Base-by-base conservation (phyloP, 805 yeast genomes). In the Kodamaea neixiangensis region DNA sequence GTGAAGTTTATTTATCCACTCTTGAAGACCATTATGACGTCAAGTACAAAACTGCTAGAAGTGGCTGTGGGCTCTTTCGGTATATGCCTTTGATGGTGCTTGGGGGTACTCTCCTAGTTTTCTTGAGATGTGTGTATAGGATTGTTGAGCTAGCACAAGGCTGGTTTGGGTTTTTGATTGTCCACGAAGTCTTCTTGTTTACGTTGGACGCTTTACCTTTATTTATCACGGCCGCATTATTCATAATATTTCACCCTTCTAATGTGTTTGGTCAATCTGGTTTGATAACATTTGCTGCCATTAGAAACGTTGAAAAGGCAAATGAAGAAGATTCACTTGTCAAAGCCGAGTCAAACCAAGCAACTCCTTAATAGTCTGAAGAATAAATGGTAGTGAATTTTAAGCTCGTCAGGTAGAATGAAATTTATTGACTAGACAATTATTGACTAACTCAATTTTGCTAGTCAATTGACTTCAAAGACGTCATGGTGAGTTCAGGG, bases 91-190 rank as follows among this genome's bases (percentile, higher is more conserved):
- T 72, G 10, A 77, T 73, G 0, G 61, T 84, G 14, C 58, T 80
- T 1, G 14, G 67, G 3, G 72, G 86, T 1, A 81, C 82, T 2
- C 20, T 80, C 2, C 75, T 82, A 40, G 75, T 89, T 20, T 84
- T 79, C 55, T 71, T 81, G 22, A 78, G 97, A 61, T 86, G 92
- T 56, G 71, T 84, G 40, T 89, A 87, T 67, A 79, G 96, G 62
- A 76, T 88, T 25, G 76, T 80, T 35, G 97, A 90, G 66, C 72
- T 90, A 51, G 67, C 83, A 2, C 82, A 83, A 61, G 93, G 92
- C 11, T 88, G 92, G 86, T 52, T 61, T 5, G 93, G 96, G 1
- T 73, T 66, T 50, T 69, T 90, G 58, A 85, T 87, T 44, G 71
- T 75, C 1, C 66, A 67, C 22, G 61, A 77, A 2, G 63, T 73